Conservation (phyloP, 2,329 filamentous ascomycete genomes). For the Cercospora sesami region DNA sequence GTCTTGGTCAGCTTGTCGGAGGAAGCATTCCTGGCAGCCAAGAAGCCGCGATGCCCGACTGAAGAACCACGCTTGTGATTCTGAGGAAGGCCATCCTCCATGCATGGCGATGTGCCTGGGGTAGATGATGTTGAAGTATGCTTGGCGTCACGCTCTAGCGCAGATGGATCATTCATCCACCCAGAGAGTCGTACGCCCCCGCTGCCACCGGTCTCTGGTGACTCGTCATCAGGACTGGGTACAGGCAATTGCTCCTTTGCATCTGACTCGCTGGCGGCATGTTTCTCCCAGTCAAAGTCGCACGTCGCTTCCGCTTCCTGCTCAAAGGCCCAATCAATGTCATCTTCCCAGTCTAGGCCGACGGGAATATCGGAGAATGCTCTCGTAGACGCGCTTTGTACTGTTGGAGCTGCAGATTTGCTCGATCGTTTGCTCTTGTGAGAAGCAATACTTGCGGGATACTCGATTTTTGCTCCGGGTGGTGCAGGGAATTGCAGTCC, state of each 20-base stretch:
- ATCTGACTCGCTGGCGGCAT: slow-evolving; percentile 3
- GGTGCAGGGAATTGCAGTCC: slow-evolving; percentile 19
- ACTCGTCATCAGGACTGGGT: slow-evolving; percentile 19
- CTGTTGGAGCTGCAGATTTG: slow-evolving; percentile 15
- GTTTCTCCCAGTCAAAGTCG: slow-evolving; percentile 58
- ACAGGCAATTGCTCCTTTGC: slow-evolving; percentile 17
- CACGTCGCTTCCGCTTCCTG: slow-evolving; percentile 61
- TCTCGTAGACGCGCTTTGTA: slow-evolving; percentile 16
- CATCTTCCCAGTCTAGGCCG: slow-evolving; percentile 59
- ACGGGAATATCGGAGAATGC: slow-evolving; percentile 30
- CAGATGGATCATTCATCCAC: slow-evolving; percentile 24
- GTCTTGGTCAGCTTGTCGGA: slow-evolving; percentile 20
- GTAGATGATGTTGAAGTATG: neutral
- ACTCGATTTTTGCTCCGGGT: slow-evolving; percentile 7
- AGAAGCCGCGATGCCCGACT: slow-evolving; percentile 38
- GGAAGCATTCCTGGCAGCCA: slow-evolving; percentile 32
- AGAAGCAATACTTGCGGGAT: slow-evolving; percentile 14
- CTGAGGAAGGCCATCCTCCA: slow-evolving; percentile 1
- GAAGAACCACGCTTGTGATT: slow-evolving; percentile 30
- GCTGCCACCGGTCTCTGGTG: slow-evolving; percentile 17
- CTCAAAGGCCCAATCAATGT: slow-evolving; percentile 64
- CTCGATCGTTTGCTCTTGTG: slow-evolving; percentile 22
- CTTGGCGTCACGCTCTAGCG: slow-evolving; percentile 13
- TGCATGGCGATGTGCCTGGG: neutral
- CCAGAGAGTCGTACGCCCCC: slow-evolving; percentile 27